Evolutionary conservation across 768 basidiomycete species (phyloP).

Genomic region (Cystobasidium ongulense): DNA sequence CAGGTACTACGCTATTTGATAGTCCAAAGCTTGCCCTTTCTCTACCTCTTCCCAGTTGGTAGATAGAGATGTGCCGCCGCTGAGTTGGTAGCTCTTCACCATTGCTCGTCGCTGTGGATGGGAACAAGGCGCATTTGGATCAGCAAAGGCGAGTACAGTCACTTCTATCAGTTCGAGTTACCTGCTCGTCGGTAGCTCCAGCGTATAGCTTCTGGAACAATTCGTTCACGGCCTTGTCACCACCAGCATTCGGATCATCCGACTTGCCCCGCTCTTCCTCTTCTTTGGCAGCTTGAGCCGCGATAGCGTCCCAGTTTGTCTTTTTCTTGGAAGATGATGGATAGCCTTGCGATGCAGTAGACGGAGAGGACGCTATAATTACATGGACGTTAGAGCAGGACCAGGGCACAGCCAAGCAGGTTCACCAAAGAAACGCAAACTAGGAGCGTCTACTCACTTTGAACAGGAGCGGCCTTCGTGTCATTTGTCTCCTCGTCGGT

Average conservation of each 20-base stretch:
- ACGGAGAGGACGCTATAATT: conserved; percentile 42
- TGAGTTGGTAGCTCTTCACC: conserved; percentile 77
- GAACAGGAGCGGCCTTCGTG: conserved; percentile 12
- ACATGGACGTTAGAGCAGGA: conserved; percentile 28
- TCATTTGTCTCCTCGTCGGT: conserved; percentile 48
- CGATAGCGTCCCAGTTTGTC: conserved; percentile 85
- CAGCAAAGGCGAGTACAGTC: neutral
- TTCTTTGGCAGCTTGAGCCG: conserved; percentile 65
- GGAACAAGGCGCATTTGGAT: neutral
- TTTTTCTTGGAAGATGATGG: conserved; percentile 46
- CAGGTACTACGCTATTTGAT: neutral
- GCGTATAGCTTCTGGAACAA: conserved; percentile 59
- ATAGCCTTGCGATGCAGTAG: conserved; percentile 45
- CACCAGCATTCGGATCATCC: conserved; percentile 81
- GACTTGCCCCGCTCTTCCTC: conserved; percentile 50
- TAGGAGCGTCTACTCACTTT: too few species aligned
- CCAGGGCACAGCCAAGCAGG: too few species aligned
- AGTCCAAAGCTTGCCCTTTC: conserved; percentile 46
- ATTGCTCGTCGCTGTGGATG: conserved; percentile 67
- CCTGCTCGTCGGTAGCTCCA: conserved; percentile 72
- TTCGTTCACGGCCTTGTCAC: conserved; percentile 72
- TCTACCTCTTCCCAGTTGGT: conserved; percentile 90
- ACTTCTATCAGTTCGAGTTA: neutral
- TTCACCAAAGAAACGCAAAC: too few species aligned
- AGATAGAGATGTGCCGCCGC: conserved; percentile 72